Evolutionary conservation across 2,329 filamentous ascomycete genomes (phyloP).

Genomic region (Cladophialophora carrionii): DNA sequence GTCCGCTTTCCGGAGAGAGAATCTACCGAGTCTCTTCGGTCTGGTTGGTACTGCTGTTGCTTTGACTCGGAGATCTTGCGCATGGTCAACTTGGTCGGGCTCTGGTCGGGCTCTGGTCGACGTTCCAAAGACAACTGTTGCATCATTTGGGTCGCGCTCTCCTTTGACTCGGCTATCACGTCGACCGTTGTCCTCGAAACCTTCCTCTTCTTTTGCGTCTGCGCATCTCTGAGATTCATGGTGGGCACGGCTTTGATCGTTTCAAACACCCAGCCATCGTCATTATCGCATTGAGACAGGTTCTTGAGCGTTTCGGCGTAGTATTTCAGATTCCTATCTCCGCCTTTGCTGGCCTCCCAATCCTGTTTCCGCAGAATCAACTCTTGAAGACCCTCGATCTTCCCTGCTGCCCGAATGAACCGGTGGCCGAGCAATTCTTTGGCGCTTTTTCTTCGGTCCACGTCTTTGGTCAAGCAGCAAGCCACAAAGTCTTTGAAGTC

Average conservation of each 20-base stretch:
- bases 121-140: constrained; percentile 46
- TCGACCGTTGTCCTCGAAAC: constrained; percentile 48
- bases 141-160: constrained; percentile 45
- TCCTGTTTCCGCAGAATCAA: constrained; percentile 78
- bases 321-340: constrained; percentile 73
- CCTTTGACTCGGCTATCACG: constrained; percentile 40
- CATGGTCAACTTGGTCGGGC: constrained; percentile 36
- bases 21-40: constrained; percentile 27
- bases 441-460: constrained; percentile 79
- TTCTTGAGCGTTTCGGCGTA: constrained; percentile 90
- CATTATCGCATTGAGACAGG: constrained; percentile 67
- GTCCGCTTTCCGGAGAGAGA: constrained; percentile 50
- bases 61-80: constrained; percentile 26
- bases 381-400: constrained; percentile 84
- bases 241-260: constrained; percentile 75
- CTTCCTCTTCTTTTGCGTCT: constrained; percentile 52
- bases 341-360: constrained; percentile 74
- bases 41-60: constrained; percentile 13
- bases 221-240: constrained; percentile 60
- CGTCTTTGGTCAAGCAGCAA: constrained; percentile 88
- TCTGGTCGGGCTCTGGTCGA: constrained; percentile 18
- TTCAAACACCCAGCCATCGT: constrained; percentile 94
- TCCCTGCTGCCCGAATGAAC: constrained; percentile 85
- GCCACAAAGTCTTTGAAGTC: constrained; percentile 95
- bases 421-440: constrained; percentile 85